These are phyloP conservation scores for Suhomyces sp. DNA, from an alignment of 805 yeast genomes.

Conservation along the genomic window DNA sequence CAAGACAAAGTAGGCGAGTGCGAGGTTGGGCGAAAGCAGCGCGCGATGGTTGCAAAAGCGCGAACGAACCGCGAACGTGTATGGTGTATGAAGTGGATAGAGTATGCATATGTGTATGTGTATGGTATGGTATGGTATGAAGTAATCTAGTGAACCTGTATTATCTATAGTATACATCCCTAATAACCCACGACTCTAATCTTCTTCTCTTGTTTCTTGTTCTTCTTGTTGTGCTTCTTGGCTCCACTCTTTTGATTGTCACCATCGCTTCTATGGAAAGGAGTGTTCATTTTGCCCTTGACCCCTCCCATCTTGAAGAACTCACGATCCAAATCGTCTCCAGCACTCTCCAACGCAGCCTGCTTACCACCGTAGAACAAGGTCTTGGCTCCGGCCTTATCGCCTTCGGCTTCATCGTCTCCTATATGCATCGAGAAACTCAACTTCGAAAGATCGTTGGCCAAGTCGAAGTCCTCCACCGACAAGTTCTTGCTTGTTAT, in stretches of 20 bases:
- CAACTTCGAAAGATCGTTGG: constrained; percentile 65
- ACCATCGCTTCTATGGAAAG: constrained; percentile 61
- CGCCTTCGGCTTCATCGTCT: constrained; percentile 14
- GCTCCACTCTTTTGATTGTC: constrained; percentile 16
- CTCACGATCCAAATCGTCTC: constrained; percentile 80
- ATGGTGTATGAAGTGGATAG: no score
- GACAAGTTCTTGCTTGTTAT: constrained; percentile 53
- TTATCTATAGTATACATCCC: not conserved
- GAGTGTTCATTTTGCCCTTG: constrained; percentile 60
- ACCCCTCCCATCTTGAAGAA: constrained; percentile 71
- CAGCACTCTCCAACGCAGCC: constrained; percentile 73
- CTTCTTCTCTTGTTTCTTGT: constrained; percentile 61
- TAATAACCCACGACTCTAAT: constrained; percentile 17
- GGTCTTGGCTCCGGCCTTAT: constrained; percentile 34
- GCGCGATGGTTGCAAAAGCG: no score
- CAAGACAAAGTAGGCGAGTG: no score
- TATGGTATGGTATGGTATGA: no score
- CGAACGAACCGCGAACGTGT: no score
- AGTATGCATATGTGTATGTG: no score
- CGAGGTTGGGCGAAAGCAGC: no score
- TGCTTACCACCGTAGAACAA: constrained; percentile 75
- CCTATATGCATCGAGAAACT: constrained; percentile 78
- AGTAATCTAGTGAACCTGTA: no score
- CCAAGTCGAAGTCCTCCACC: constrained; percentile 55
- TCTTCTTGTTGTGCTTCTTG: constrained; percentile 73